Percentiles rank a stretch among this genome's conserved stretches.
Evolutionary conservation across 2,329 filamentous ascomycete genomes (phyloP).

Genomic region (Pseudogymnoascus sp.): DNA sequence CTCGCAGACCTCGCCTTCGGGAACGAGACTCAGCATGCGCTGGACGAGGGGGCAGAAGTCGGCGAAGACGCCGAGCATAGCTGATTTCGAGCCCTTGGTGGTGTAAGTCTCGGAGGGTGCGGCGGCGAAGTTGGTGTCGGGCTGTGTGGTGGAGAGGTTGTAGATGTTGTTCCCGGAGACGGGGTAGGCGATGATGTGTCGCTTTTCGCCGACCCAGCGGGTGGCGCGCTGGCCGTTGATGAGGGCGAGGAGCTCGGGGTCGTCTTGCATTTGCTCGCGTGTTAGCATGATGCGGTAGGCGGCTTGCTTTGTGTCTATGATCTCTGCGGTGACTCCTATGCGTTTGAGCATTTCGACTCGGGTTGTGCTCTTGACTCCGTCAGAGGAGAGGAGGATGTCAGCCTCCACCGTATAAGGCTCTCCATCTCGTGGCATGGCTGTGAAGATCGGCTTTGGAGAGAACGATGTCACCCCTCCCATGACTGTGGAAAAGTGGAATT

Average conservation of each 20-base stretch:
- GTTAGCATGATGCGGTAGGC: constrained; percentile 74
- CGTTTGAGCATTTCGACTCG: constrained; percentile 48
- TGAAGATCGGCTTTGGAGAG: constrained; percentile 52
- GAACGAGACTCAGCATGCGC: constrained; percentile 52
- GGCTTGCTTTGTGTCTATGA: constrained; percentile 66
- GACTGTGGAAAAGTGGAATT: constrained; percentile 58
- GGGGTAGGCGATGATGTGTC: constrained; percentile 74
- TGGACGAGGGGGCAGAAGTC: constrained; percentile 55
- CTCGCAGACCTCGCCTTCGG: constrained; percentile 57
- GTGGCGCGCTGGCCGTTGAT: constrained; percentile 61
- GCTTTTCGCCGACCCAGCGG: constrained; percentile 68
- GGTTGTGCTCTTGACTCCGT: constrained; percentile 48
- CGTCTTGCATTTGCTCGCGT: constrained; percentile 57
- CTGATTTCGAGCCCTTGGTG: constrained; percentile 52
- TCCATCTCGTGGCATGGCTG: constrained; percentile 48
- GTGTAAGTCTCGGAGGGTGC: constrained; percentile 55
- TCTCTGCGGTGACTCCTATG: constrained; percentile 37
- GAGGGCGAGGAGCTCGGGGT: constrained; percentile 60
- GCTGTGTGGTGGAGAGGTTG: constrained; percentile 57
- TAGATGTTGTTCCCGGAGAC: constrained; percentile 60
- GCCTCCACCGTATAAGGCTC: constrained; percentile 46
- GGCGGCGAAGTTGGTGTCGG: constrained; percentile 52
- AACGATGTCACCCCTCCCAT: constrained; percentile 52
- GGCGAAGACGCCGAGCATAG: constrained; percentile 53
- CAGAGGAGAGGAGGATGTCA: constrained; percentile 46